Conservation (phyloP, 306 rosid genomes). For the Comarum palustre region DNA sequence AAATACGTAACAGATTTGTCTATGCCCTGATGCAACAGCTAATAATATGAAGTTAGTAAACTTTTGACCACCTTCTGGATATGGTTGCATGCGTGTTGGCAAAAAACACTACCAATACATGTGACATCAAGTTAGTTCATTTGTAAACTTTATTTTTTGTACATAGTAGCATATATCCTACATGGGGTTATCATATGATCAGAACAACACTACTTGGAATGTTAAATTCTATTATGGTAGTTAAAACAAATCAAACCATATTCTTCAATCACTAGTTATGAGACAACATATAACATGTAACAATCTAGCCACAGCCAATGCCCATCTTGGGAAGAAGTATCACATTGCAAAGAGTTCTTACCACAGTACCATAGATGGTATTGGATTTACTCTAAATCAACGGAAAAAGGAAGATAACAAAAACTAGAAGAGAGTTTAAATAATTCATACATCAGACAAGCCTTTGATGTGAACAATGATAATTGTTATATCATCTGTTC, state of each 20-base stretch:
- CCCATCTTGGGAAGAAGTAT: background rate
- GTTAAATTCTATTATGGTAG: background rate
- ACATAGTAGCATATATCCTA: background rate
- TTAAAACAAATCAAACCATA: background rate
- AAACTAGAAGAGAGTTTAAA: conserved; percentile 17
- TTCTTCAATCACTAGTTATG: background rate
- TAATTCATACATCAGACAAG: conserved; percentile 62
- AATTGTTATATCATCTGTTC: conserved; percentile 95
- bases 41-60: background rate
- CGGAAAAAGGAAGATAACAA: background rate
- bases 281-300: background rate
- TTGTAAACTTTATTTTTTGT: background rate
- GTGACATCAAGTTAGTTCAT: background rate
- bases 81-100: conserved; percentile 3
- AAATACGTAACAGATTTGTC: background rate
- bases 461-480: conserved; percentile 87
- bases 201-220: background rate
- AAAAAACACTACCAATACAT: conserved; percentile 1
- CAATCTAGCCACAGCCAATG: background rate
- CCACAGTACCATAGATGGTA: conserved; percentile 5
- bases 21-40: background rate
- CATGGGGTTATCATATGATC: background rate
- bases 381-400: conserved; percentile 12
- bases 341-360: conserved; percentile 4
- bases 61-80: background rate